Base-by-base conservation (phyloP, 228 moss, liverwort and hornwort species). In the Sphagnum fallax region DNA sequence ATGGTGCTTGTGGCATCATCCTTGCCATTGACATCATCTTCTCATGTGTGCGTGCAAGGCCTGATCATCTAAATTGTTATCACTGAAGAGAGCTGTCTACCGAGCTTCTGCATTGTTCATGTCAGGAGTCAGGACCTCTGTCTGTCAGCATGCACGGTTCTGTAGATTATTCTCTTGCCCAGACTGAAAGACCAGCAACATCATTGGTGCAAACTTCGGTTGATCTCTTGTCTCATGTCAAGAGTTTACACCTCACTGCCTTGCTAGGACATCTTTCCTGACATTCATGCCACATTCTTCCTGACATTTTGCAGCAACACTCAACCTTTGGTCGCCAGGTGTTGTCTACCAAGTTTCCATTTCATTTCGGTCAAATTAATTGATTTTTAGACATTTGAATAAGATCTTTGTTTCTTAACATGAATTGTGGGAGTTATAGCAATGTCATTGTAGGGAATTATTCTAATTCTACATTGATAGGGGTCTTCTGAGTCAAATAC, bases 191-290 rank as follows among this genome's bases (percentile, higher is more conserved):
- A 55, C 77, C 90, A 86, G 82, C 92, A 88, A 88, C 87, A 72
- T 73, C 83, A 83, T 85, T 83, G 88, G 92, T 90, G 95, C 88
- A 95, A 90, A 87, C 80, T 85, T 92, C 2, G 90, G 95, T 77
- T 92, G 87, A 89, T 73, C 72, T 80, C 80, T 89, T 80, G 86
- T 78, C 82, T 83, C 76, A 82, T 90, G 87, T 92, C 90, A 90
- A 89, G 87, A 87, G 78, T 81, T 83, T 73, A 79, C 91, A 88
- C 88, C 87, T 89, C 90, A 95, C 80, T 84, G 88, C 81, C 76
- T 81, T 85, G 70, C 73, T 78, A 78, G 80, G 69, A 75, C 75
- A 74, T 75, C 53, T 75, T 75, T 75, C 71, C 61, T 81, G 81
- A 74, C 77, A 77, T 81, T 76, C 68, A 73, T 77, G 77, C 81